Evolutionary conservation across 441 rosid species (phyloP).

Genomic region (Gossypium schwendimanii): DNA sequence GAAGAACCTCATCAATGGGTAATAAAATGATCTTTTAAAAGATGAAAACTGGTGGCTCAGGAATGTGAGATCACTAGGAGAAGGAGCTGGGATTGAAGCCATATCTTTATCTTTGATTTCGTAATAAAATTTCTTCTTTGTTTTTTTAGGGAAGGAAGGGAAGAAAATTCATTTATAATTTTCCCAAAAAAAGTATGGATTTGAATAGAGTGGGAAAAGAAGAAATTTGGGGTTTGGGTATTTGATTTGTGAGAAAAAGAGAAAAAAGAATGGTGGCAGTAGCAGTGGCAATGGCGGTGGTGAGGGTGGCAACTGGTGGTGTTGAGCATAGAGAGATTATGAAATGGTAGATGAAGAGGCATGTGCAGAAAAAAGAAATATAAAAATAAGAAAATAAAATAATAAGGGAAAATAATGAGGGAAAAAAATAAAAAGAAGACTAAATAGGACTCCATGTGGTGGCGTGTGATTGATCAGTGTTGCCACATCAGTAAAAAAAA

Average conservation of each 20-base stretch:
- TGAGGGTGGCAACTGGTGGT: not conserved
- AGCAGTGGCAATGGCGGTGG: not conserved
- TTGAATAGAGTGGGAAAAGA: not conserved
- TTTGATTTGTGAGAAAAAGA: not conserved
- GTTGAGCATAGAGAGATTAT: not conserved
- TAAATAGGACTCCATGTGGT: no score
- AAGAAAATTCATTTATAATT: not conserved
- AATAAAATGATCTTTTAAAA: slow-evolving; percentile 35
- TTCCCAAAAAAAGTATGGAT: not conserved
- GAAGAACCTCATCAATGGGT: slow-evolving; percentile 33
- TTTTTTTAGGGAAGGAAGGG: not conserved
- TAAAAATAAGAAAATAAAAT: no score
- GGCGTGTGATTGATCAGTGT: no score
- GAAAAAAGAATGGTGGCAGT: not conserved
- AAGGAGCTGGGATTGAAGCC: slow-evolving; percentile 51
- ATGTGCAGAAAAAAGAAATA: no score
- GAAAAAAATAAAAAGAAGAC: no score
- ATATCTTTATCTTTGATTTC: slow-evolving; percentile 8
- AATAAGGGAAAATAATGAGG: no score
- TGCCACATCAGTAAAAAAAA: no score
- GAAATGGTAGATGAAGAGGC: no score
- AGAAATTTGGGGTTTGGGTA: not conserved
- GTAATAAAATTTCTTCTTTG: not conserved
- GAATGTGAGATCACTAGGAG: slow-evolving; percentile 42
- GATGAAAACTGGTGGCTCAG: slow-evolving; percentile 16